Percentiles rank a stretch among this genome's conserved stretches.
Conservation (phyloP, 495 filamentous ascomycete genomes). For the Hypoxylon perforatum region DNA sequence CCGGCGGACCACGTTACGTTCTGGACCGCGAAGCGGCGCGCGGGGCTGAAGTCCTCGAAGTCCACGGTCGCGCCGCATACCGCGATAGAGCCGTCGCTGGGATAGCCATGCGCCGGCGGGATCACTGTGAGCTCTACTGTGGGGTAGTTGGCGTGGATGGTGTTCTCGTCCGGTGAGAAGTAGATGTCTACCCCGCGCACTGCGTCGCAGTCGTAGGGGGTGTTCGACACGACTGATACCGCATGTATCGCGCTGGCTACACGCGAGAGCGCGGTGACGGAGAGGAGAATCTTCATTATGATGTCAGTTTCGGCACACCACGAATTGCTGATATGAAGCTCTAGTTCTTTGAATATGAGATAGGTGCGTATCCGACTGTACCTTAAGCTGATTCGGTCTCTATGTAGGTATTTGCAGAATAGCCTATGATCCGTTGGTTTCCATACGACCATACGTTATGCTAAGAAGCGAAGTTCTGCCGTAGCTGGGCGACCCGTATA, state of each 20-base stretch:
- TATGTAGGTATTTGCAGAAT: too few relatives aligned
- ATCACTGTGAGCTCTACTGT: background rate
- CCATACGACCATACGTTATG: too few relatives aligned
- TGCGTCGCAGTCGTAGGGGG: constrained; percentile 17
- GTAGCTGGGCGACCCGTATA: too few relatives aligned
- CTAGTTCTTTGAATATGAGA: too few relatives aligned
- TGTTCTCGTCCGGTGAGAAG: constrained; percentile 13
- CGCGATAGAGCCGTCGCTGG: too few relatives aligned
- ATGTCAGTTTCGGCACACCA: background rate
- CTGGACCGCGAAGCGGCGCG: constrained; percentile 25
- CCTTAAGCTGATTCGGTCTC: background rate
- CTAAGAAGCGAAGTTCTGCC: too few relatives aligned
- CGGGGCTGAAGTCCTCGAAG: constrained; percentile 17
- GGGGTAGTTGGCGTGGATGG: constrained; percentile 25
- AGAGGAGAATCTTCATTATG: constrained; percentile 6
- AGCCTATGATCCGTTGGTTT: too few relatives aligned
- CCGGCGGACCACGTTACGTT: constrained; percentile 20
- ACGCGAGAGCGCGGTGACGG: background rate
- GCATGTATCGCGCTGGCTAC: constrained; percentile 15
- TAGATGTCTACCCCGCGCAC: constrained; percentile 25
- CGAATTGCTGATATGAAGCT: too few relatives aligned
- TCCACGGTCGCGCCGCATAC: too few relatives aligned
- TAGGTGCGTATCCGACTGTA: too few relatives aligned
- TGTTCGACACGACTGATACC: constrained; percentile 16
- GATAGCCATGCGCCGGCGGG: constrained; percentile 17